Evolutionary conservation across 495 filamentous ascomycete genomes (phyloP).

Genomic region (Aspergillus ellipticus): DNA sequence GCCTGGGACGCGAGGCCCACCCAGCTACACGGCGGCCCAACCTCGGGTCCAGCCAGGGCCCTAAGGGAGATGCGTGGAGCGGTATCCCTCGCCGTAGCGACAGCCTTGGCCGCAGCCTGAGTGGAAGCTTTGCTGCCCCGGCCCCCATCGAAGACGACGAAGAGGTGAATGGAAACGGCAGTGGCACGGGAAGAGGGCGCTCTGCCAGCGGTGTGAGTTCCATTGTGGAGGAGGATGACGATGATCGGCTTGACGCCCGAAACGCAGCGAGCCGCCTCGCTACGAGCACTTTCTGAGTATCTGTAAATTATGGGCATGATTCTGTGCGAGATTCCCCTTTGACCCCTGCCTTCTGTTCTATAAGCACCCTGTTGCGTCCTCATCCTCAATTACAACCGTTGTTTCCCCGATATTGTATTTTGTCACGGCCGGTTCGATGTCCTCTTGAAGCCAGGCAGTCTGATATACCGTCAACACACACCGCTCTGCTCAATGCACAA

Average conservation of each 20-base stretch:
- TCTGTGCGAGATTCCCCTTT: conserved; percentile 24
- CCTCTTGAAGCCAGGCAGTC: background rate
- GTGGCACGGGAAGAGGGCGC: conserved; percentile 50
- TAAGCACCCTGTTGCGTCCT: background rate
- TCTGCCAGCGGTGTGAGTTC: conserved; percentile 57
- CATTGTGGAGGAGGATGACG: conserved; percentile 81
- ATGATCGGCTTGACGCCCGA: conserved; percentile 88
- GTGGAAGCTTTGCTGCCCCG: conserved; percentile 57
- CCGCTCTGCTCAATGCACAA: no score
- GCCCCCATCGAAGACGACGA: conserved; percentile 37
- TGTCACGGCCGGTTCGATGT: background rate
- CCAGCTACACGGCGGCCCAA: conserved; percentile 71
- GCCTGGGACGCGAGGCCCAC: conserved; percentile 84
- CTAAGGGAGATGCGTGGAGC: conserved; percentile 95
- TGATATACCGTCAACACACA: background rate
- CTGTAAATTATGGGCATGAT: conserved; percentile 27
- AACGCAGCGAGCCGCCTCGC: conserved; percentile 94
- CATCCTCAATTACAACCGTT: background rate
- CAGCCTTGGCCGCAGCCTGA: conserved; percentile 70
- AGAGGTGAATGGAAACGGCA: conserved; percentile 34
- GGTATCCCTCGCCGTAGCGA: conserved; percentile 82
- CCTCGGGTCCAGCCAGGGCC: conserved; percentile 81
- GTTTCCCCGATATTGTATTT: background rate
- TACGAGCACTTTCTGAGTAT: conserved; percentile 76
- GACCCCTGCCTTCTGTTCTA: conserved; percentile 9